phyloP scores from a whole-genome alignment of 352 stramenopile genomes.

The Pythium pectinolyticum region DNA sequence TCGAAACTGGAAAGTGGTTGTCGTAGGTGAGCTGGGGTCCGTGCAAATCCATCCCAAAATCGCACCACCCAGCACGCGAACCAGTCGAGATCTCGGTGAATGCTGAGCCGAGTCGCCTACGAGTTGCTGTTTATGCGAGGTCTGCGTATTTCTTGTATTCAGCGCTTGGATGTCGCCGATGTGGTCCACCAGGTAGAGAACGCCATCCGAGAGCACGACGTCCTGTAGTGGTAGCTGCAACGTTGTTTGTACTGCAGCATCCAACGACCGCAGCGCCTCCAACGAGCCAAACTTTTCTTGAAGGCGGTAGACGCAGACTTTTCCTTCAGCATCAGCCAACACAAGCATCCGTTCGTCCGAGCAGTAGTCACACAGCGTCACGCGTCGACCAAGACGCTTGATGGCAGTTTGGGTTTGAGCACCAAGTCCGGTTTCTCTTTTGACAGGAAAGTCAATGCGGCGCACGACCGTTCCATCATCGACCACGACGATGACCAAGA shows the following conservation, averaged over 20 bases:
- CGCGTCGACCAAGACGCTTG: neutral
- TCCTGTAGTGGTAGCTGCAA: constrained; percentile 13
- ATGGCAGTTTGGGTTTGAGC: too few relatives aligned
- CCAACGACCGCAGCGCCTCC: neutral
- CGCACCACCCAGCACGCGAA: constrained; percentile 33
- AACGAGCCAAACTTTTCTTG: constrained; percentile 10
- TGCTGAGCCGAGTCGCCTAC: neutral
- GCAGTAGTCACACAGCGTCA: neutral
- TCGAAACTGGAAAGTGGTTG: too few relatives aligned
- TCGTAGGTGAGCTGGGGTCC: too few relatives aligned
- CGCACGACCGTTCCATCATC: too few relatives aligned
- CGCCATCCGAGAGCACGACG: constrained; percentile 20
- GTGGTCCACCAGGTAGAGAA: constrained; percentile 33
- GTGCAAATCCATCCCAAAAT: constrained; percentile 15
- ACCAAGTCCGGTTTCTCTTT: too few relatives aligned
- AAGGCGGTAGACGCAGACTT: neutral
- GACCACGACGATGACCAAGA: too few relatives aligned
- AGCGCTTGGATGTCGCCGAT: constrained; percentile 39
- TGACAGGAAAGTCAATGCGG: too few relatives aligned
- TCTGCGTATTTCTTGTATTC: constrained; percentile 48
- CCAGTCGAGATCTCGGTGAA: constrained; percentile 25
- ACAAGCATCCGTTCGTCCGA: neutral
- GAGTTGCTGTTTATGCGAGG: constrained; percentile 29
- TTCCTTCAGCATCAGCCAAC: neutral
- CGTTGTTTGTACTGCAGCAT: constrained; percentile 17